These are phyloP conservation scores for Myriosclerotinia scirpicola DNA, from an alignment of 2,329 filamentous ascomycete genomes.

Conservation along the genomic window DNA sequence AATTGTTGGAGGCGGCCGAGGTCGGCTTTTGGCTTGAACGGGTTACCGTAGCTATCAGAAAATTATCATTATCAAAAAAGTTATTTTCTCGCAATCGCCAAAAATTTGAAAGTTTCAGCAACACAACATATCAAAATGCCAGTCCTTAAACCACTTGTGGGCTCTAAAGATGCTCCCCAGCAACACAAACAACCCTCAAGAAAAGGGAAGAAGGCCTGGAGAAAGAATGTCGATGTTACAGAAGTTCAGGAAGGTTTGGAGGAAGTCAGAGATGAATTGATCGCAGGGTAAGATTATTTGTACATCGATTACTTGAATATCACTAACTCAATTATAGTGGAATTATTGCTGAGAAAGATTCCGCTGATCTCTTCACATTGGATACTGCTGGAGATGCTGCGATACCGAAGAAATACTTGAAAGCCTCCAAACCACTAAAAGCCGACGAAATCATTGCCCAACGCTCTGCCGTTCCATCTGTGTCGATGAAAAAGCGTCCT, in stretches of 20 bases:
- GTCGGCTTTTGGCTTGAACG: background rate
- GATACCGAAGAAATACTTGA: constrained; percentile 64
- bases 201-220: constrained; percentile 98
- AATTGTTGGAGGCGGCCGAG: constrained; percentile 21
- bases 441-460: constrained; percentile 87
- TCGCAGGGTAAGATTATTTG: constrained; percentile 65
- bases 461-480: constrained; percentile 77
- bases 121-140: constrained; percentile 35
- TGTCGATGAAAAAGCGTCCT: constrained; percentile 75
- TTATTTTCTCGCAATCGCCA: constrained; percentile 19
- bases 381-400: constrained; percentile 71
- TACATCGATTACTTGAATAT: constrained; percentile 10
- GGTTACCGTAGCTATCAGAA: constrained; percentile 25
- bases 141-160: constrained; percentile 42
- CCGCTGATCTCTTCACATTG: constrained; percentile 80
- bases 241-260: constrained; percentile 82
- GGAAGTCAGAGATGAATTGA: constrained; percentile 83
- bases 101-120: constrained; percentile 2
- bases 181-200: constrained; percentile 86
- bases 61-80: constrained; percentile 22
- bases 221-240: constrained; percentile 94
- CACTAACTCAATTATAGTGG: constrained; percentile 56
- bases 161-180: constrained; percentile 62
- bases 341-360: constrained; percentile 77
- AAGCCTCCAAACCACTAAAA: constrained; percentile 75